Conservation (phyloP, 306 rosid genomes). For the Casuarina cunninghamiana region DNA sequence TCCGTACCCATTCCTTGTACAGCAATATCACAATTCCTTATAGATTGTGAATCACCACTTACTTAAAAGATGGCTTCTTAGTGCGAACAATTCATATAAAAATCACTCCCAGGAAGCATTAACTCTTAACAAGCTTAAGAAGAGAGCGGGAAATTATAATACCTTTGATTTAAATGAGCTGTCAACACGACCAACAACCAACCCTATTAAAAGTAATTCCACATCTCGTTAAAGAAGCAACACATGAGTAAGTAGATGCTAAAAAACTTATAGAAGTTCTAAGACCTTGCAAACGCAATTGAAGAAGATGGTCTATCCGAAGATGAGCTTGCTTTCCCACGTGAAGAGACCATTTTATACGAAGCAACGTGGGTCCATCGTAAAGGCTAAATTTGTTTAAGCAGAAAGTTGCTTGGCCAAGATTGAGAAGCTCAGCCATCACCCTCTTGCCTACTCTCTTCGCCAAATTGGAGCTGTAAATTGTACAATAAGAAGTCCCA, state of each 20-base stretch:
- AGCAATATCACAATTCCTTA: too few relatives aligned
- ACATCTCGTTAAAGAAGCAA: conserved; percentile 19
- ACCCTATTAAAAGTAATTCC: conserved; percentile 43
- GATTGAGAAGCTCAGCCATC: conserved; percentile 54
- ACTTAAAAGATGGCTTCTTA: neutral
- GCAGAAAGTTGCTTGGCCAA: conserved; percentile 36
- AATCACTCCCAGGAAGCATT: neutral
- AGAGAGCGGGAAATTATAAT: conserved; percentile 19
- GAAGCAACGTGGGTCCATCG: conserved; percentile 35
- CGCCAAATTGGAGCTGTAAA: conserved; percentile 16
- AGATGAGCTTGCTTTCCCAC: conserved; percentile 23
- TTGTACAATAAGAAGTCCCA: neutral
- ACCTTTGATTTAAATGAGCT: conserved; percentile 37
- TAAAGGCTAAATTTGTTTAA: conserved; percentile 31
- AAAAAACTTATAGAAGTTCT: neutral
- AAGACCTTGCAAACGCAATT: conserved; percentile 45
- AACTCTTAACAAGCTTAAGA: conserved; percentile 8
- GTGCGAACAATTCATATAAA: neutral
- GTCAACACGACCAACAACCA: conserved; percentile 33
- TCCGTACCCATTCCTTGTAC: too few relatives aligned
- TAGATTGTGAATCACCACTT: neutral
- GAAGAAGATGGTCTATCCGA: conserved; percentile 30
- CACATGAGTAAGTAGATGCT: conserved; percentile 1
- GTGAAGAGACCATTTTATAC: conserved; percentile 25
- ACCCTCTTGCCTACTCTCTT: conserved; percentile 13